Percentiles rank a stretch among this genome's conserved stretches.
Evolutionary conservation across 1,284 basidiomycete species (phyloP).

Genomic region (Trametes polyzona): DNA sequence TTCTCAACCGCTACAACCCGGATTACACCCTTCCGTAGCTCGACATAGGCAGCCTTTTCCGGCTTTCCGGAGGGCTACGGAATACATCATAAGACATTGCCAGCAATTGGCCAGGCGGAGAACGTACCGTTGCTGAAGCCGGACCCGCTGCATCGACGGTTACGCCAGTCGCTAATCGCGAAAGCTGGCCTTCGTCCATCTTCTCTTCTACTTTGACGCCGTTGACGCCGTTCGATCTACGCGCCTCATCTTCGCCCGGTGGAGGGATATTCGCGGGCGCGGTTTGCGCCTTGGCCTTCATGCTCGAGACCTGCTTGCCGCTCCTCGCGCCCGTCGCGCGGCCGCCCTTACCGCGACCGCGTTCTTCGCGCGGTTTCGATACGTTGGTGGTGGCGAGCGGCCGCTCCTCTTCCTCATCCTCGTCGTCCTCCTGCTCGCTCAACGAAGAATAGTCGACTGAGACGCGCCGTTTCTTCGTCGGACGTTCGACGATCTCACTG

Average conservation of each 20-base stretch:
- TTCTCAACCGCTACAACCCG: constrained; percentile 88
- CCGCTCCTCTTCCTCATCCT: constrained; percentile 61
- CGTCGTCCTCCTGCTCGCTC: constrained; percentile 41
- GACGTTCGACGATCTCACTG: constrained; percentile 39
- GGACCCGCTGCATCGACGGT: constrained; percentile 69
- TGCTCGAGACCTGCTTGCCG: constrained; percentile 60
- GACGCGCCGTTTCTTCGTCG: constrained; percentile 38
- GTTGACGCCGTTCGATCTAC: constrained; percentile 46
- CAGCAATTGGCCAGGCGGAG: no score
- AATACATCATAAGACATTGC: no score
- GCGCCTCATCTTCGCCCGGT: constrained; percentile 44
- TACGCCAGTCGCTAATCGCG: constrained; percentile 77
- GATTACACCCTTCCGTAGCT: constrained; percentile 86
- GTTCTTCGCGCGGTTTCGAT: constrained; percentile 23
- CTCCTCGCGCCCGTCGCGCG: constrained; percentile 40
- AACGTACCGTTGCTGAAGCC: constrained; percentile 53
- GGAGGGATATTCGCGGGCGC: constrained; percentile 45
- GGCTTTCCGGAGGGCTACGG: constrained; percentile 59
- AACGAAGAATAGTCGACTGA: constrained; percentile 35
- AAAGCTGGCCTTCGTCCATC: constrained; percentile 74
- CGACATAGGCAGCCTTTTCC: constrained; percentile 82
- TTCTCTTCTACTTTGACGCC: constrained; percentile 75
- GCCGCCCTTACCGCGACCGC: constrained; percentile 25
- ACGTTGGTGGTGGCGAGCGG: constrained; percentile 64
- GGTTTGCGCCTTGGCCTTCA: constrained; percentile 62